Evolutionary conservation across 106 monocot species (phyloP).

Genomic region (Dioscorea dumetorum): DNA sequence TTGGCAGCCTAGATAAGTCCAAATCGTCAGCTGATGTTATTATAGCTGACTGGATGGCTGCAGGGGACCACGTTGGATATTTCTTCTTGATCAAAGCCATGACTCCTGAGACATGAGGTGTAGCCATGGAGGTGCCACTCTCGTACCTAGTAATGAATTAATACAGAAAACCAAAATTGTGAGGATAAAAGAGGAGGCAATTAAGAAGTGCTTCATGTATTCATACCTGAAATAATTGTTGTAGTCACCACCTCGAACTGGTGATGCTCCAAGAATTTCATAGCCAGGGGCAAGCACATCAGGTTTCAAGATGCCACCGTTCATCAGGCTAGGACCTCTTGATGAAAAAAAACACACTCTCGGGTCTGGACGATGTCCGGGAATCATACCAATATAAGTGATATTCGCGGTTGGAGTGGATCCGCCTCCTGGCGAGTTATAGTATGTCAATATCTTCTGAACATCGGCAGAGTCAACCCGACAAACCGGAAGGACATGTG

Average conservation of each 20-base stretch:
- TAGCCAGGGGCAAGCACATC: slow-evolving; percentile 41
- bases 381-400: slow-evolving; percentile 2
- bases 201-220: too few species aligned
- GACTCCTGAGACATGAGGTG: slow-evolving; percentile 40
- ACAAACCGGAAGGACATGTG: slow-evolving; percentile 19
- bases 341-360: slow-evolving; percentile 27
- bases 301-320: slow-evolving; percentile 31
- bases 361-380: slow-evolving; percentile 5
- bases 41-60: slow-evolving; percentile 37
- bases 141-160: slow-evolving; percentile 10
- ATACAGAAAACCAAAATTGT: too few species aligned
- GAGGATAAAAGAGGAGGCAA: too few species aligned
- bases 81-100: slow-evolving; percentile 27
- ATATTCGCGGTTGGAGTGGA: slow-evolving; percentile 5
- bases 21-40: slow-evolving; percentile 35
- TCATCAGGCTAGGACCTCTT: slow-evolving; percentile 28
- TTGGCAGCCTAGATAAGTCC: slow-evolving; percentile 9
- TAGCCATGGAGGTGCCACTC: slow-evolving; percentile 33
- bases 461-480: slow-evolving; percentile 7
- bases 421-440: neutral
- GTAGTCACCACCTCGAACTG: neutral
- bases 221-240: too few species aligned
- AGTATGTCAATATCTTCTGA: neutral
- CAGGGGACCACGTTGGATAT: slow-evolving; percentile 13
- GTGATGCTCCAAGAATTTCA: slow-evolving; percentile 32